Base-by-base conservation (phyloP, 352 stramenopile species). In the Globisporangium abappressorium region DNA sequence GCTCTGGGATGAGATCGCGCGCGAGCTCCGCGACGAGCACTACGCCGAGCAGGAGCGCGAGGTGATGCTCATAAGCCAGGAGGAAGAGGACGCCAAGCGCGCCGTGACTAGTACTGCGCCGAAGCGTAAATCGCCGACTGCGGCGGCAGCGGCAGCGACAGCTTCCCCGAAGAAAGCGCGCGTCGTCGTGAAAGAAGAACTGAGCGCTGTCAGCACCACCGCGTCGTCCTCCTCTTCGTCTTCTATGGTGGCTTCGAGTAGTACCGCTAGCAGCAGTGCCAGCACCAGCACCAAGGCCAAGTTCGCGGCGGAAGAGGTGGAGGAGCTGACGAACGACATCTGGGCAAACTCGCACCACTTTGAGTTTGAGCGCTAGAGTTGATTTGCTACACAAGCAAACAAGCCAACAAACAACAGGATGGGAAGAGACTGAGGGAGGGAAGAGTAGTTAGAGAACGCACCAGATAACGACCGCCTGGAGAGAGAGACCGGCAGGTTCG, bases 331-430 rank as follows among this genome's bases (percentile, higher is more conserved):
- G 55, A 91, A 91, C 72, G 82, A 91, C 51, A 93, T 93, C 66
- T 93, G 85, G 85, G 79, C 80, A 47, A 93, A 93, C 72, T 89
- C 85, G 64, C 74, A 90, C 75, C 75, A 93, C 64, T 91, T 91
- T 53, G 78, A 90, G 49, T 93, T 93, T 63, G 79, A 89, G 46
- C 73, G 69, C 36, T 59, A 59, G 54, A 33, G 15, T 18, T 33
- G 18, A 30, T 8, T 26, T 11, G 33, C 20, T 28, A 38, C 2
- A 41, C 15, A 59, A 11, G 22, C 18, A 41, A 12, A 5, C 53
- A 58, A 12, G 15, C 12, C 6, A 58, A 7, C 26, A 59, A 22
- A 33, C 30, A 33, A 33, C 30, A 33, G 30, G 30, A 6, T 33
- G 30, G 30, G 30, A 33, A n/a, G 54, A n/a, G 26, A 26, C 34